These are phyloP conservation scores for Solanum etuberosum DNA, from an alignment of 257 asterid species.

Conservation along the genomic window DNA sequence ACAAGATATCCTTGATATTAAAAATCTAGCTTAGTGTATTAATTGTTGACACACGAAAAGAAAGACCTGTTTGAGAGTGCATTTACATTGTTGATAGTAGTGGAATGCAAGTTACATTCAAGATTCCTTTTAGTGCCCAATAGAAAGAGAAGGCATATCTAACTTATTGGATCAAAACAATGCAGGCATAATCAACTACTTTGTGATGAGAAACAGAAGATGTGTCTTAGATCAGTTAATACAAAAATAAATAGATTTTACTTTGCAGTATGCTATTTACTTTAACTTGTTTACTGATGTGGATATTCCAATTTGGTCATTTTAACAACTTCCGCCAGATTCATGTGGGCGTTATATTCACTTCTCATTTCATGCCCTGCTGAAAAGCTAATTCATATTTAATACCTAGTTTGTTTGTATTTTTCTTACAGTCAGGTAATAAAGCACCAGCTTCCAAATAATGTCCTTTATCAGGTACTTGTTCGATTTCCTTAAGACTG, in stretches of 20 bases:
- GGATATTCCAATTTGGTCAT: background rate
- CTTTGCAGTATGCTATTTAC: background rate
- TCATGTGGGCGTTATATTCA: background rate
- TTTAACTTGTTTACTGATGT: background rate
- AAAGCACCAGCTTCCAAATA: conserved; percentile 35
- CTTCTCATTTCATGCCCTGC: background rate
- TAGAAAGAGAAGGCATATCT: background rate
- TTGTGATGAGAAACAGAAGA: background rate
- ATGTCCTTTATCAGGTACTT: conserved; percentile 62
- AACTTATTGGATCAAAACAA: background rate
- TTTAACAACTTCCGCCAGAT: background rate
- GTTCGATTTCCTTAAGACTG: background rate
- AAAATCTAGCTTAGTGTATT: background rate
- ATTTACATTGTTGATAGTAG: background rate
- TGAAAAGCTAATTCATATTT: background rate
- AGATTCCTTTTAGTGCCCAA: background rate
- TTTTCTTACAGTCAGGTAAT: conserved; percentile 62
- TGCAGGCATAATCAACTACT: background rate
- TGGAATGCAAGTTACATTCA: background rate
- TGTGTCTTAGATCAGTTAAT: background rate
- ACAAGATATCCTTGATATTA: background rate
- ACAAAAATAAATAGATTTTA: background rate
- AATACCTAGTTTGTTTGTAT: background rate
- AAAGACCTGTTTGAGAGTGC: background rate
- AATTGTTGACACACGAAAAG: background rate